Conservation (phyloP, 2,329 filamentous ascomycete genomes). For the Dryadomyces sulphureus region DNA sequence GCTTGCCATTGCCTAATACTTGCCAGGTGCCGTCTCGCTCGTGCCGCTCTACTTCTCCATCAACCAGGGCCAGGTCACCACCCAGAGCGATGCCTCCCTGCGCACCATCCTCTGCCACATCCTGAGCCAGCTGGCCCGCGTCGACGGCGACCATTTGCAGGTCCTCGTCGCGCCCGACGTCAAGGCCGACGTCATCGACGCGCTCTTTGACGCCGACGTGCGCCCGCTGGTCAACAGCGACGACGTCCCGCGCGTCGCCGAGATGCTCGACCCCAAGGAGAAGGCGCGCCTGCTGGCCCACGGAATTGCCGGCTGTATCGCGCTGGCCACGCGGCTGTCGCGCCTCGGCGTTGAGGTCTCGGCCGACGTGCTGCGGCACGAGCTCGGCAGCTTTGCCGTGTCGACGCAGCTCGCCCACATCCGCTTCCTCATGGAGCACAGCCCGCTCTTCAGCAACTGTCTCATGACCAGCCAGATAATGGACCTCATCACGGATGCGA, state of each 20-base stretch:
- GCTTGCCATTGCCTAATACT: neutral
- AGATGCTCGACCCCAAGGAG: constrained; percentile 17
- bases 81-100: constrained; percentile 15
- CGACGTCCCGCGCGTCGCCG: constrained; percentile 14
- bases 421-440: constrained; percentile 17
- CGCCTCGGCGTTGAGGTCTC: constrained; percentile 10
- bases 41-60: constrained; percentile 15
- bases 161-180: constrained; percentile 12
- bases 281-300: constrained; percentile 20
- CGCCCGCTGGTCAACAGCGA: constrained; percentile 18
- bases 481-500: constrained; percentile 17
- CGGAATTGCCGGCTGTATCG: constrained; percentile 20
- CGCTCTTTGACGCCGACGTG: constrained; percentile 20
- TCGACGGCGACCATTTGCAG: constrained; percentile 8
- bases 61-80: constrained; percentile 14
- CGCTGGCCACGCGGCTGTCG: constrained; percentile 16
- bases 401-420: constrained; percentile 16
- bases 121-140: constrained; percentile 12
- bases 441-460: constrained; percentile 17
- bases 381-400: constrained; percentile 17
- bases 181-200: constrained; percentile 15
- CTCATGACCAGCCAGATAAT: constrained; percentile 18
- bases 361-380: constrained; percentile 11
- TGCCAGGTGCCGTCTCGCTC: constrained; percentile 16
- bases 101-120: constrained; percentile 14